Percentiles rank a stretch among this genome's conserved stretches.
Evolutionary conservation across 306 rosid species (phyloP).

Genomic region (Hylodesmum podocarpum): DNA sequence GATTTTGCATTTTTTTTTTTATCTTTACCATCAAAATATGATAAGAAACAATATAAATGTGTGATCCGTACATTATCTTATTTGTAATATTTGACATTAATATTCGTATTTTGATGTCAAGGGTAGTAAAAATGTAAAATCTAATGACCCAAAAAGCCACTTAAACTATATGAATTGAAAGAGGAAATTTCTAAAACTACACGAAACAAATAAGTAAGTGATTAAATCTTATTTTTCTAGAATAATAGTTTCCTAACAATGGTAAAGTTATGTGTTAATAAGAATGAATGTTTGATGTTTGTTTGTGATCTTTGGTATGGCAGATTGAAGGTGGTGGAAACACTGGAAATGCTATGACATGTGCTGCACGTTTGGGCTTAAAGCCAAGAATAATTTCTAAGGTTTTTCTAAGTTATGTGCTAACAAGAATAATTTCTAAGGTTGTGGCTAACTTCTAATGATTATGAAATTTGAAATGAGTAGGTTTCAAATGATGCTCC

Average conservation of each 20-base stretch:
- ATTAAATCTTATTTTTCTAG: not conserved
- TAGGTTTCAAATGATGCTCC: constrained; percentile 50
- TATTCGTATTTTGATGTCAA: no score
- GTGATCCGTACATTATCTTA: no score
- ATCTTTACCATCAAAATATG: no score
- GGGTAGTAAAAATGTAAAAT: no score
- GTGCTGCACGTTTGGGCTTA: constrained; percentile 87
- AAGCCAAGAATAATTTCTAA: constrained; percentile 76
- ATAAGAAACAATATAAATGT: no score
- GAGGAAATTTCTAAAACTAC: no score
- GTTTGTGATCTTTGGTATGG: constrained; percentile 26
- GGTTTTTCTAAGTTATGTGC: no score
- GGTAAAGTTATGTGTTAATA: not conserved
- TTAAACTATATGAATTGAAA: no score
- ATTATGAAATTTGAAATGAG: constrained; percentile 31
- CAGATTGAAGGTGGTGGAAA: constrained; percentile 97
- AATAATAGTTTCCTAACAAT: not conserved
- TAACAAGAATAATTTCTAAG: constrained; percentile 70
- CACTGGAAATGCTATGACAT: constrained; percentile 73
- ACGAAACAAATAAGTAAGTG: no score
- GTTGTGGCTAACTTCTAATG: constrained; percentile 10
- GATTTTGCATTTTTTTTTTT: no score
- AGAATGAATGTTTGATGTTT: constrained; percentile 27
- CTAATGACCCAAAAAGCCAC: no score
- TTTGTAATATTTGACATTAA: no score